These are phyloP conservation scores for Sphaerobolus stellatus DNA, from an alignment of 1,284 basidiomycete genomes.

Conservation along the genomic window DNA sequence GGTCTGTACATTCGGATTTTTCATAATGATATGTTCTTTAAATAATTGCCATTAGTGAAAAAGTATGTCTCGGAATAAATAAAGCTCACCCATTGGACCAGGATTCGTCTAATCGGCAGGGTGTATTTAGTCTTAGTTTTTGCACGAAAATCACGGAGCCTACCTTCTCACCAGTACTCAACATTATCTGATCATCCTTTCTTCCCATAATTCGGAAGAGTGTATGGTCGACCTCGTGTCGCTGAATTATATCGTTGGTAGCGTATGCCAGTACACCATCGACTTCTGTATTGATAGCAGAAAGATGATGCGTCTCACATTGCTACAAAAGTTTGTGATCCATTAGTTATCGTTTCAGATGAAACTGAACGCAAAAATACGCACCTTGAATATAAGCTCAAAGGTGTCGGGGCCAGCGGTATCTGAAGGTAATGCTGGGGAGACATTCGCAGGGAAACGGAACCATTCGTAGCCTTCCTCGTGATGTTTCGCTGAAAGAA, in stretches of 20 bases:
- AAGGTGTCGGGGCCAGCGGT: no score
- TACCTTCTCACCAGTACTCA: constrained; percentile 38
- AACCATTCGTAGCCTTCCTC: constrained; percentile 12
- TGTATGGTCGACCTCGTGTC: constrained; percentile 27
- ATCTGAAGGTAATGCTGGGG: no score
- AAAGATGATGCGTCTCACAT: constrained; percentile 16
- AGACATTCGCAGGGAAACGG: neutral
- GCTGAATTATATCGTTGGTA: constrained; percentile 37
- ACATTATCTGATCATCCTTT: constrained; percentile 37
- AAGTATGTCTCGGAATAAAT: neutral
- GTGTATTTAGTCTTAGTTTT: no score
- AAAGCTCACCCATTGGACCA: constrained; percentile 12
- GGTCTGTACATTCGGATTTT: constrained; percentile 34
- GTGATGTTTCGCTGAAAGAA: neutral
- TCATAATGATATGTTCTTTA: constrained; percentile 26
- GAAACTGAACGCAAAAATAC: neutral
- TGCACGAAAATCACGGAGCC: neutral
- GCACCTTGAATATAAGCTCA: neutral
- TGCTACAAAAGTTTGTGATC: neutral
- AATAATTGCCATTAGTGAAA: neutral
- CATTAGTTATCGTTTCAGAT: neutral
- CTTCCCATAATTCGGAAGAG: constrained; percentile 30
- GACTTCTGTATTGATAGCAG: constrained; percentile 27
- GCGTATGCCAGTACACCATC: constrained; percentile 32
- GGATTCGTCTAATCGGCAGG: constrained; percentile 16